Conservation (phyloP, 768 basidiomycete species). For the Tulasnella sp. region DNA sequence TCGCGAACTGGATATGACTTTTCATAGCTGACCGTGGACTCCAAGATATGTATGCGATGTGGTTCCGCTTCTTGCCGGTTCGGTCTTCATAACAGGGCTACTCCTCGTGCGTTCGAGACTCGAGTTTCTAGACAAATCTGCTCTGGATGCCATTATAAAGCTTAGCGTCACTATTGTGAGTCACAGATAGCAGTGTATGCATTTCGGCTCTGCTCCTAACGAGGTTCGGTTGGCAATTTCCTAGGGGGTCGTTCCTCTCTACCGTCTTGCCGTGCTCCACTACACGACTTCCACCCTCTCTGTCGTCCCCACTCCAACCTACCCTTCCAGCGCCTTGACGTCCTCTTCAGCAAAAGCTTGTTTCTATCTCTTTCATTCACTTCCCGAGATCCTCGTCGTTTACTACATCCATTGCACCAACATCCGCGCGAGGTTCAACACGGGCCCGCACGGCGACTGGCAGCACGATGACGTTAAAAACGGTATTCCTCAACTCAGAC, state of each 20-base stretch:
- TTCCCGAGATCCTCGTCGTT: slow-evolving; percentile 7
- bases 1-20: too few relatives aligned
- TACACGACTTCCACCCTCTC: neutral
- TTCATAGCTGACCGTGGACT: neutral
- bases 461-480: neutral
- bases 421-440: neutral
- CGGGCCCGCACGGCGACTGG: neutral
- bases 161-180: neutral
- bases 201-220: too few relatives aligned
- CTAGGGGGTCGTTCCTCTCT: slow-evolving; percentile 3
- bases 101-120: neutral
- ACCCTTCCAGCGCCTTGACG: neutral
- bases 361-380: slow-evolving; percentile 15
- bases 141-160: neutral
- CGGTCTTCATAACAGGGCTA: neutral
- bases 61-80: neutral
- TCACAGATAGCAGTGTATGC: too few relatives aligned
- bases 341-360: neutral
- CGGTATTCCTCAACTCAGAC: neutral
- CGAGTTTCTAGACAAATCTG: neutral
- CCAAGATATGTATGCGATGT: neutral
- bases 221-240: too few relatives aligned
- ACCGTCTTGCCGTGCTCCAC: slow-evolving; percentile 8
- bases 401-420: neutral
- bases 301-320: neutral